Evolutionary conservation across 257 asterid species (phyloP), one percentile per base, ranked within the genome.

Genomic region (Salvia hispanica): DNA sequence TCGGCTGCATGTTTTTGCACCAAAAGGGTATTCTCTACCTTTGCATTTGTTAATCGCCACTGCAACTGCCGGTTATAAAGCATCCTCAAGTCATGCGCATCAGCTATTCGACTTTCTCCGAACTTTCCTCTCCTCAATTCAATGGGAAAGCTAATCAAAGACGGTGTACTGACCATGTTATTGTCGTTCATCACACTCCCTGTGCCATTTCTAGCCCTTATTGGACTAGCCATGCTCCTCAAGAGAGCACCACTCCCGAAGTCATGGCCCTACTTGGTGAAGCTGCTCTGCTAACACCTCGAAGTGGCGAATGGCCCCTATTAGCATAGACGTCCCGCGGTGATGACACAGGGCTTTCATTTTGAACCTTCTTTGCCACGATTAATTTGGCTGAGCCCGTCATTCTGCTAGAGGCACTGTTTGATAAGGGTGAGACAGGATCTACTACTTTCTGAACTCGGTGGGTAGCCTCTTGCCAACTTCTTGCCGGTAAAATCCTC

Each of bases 21-120:
- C 79, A 67, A 62, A 51, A 78, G 75, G 73, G 87, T 71, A 73
- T 77, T 67, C 72, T 87, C 91, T 56, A 78, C 81, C 72, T 77
- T 81, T 15, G 96, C 98, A 84, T 88, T 92, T 21, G 63, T 83
- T 42, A 81, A 78, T 53, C 93, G 85, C 98, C 96, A 92, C 75
- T 92, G 98, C 84, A 88, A 68, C 60, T 79, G 86, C 57, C 91
- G 83, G 73, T 88, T 90, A 76, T 86, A 79, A 15, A 86, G 70
- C 64, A 88, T 68, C 74, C 88, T 83, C 83, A 92, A 78, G 40
- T 83, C 91, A 74, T 88, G 97, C 3, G 96, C 97, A 78, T 83
- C 90, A 75, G 67, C 80, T 56, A 83, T 72, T 70, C 78, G 77
- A 59, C 67, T 83, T 80, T 90, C 93, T 56, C 93, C 95, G 43